These are phyloP conservation scores for Alternaria dauci DNA, from an alignment of 2,329 filamentous ascomycete species.

Conservation along the genomic window DNA sequence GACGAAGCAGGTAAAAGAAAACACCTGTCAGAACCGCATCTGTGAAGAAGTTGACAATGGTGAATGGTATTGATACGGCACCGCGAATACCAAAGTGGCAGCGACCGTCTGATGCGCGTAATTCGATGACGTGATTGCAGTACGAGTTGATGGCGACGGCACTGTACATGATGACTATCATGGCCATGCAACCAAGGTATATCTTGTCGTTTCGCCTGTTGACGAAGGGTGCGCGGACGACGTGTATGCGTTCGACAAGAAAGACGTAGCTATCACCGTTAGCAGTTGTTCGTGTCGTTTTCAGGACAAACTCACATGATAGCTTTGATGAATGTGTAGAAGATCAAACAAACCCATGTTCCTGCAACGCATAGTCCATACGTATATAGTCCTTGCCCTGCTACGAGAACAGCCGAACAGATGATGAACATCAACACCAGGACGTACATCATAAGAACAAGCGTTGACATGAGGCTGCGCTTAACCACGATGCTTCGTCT, in stretches of 20 bases:
- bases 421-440: constrained; percentile 29
- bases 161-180: constrained; percentile 32
- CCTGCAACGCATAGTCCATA: constrained; percentile 38
- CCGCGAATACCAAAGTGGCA: constrained; percentile 50
- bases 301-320: constrained; percentile 23
- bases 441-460: constrained; percentile 29
- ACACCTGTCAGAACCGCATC: constrained; percentile 47
- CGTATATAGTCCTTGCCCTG: constrained; percentile 39
- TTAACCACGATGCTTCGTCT: constrained; percentile 5
- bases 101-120: constrained; percentile 36
- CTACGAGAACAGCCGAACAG: constrained; percentile 34
- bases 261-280: constrained; percentile 43
- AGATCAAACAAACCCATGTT: constrained; percentile 50
- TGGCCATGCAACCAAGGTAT: constrained; percentile 40
- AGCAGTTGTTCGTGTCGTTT: background rate
- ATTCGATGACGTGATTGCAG: constrained; percentile 39
- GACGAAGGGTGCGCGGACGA: constrained; percentile 43
- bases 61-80: constrained; percentile 45
- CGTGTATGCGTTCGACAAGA: constrained; percentile 52
- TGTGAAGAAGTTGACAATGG: constrained; percentile 47
- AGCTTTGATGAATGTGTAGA: constrained; percentile 47
- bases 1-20: constrained; percentile 48
- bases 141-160: constrained; percentile 37
- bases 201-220: constrained; percentile 44
- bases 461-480: constrained; percentile 25